A percentile compares a stretch with the other conserved stretches of the same genome.
Conservation (phyloP, 352 stramenopile genomes). For the Phytopythium oedochilum region DNA sequence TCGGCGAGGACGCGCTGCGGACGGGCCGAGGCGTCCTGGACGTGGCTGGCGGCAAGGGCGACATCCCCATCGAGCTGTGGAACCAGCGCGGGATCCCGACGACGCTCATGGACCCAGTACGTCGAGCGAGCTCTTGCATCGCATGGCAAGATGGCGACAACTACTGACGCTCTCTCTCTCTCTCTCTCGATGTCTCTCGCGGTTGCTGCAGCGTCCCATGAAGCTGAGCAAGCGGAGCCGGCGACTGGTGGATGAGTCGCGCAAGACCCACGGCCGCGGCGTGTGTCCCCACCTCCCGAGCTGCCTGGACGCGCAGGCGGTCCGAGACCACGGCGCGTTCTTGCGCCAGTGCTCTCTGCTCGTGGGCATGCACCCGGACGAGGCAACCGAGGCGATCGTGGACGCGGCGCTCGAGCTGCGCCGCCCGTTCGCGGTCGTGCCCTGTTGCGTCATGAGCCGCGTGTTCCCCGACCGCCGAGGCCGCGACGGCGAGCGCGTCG, state of each 20-base stretch:
- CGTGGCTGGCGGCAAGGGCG: slow-evolving; percentile 83
- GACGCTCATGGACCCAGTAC: slow-evolving; percentile 83
- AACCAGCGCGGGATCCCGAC: slow-evolving; percentile 71
- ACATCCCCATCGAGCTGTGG: slow-evolving; percentile 83
- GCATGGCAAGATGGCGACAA: neutral
- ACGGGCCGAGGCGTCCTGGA: slow-evolving; percentile 75
- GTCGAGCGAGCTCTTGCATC: neutral
- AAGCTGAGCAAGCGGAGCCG: slow-evolving; percentile 72
- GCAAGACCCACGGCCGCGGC: slow-evolving; percentile 18
- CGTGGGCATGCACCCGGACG: slow-evolving; percentile 94
- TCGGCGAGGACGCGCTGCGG: slow-evolving; percentile 39
- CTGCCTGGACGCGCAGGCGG: slow-evolving; percentile 50
- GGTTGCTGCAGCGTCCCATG: slow-evolving; percentile 48
- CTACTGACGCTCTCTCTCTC: neutral
- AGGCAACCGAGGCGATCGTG: slow-evolving; percentile 95
- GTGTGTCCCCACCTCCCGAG: slow-evolving; percentile 52
- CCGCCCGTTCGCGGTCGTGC: slow-evolving; percentile 95
- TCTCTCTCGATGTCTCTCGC: neutral
- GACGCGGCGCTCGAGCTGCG: slow-evolving; percentile 81
- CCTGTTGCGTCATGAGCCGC: slow-evolving; percentile 95
- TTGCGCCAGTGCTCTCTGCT: slow-evolving; percentile 84
- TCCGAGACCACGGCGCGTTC: slow-evolving; percentile 41
- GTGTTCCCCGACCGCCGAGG: slow-evolving; percentile 82
- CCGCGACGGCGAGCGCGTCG: slow-evolving; percentile 54
- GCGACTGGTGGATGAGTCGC: slow-evolving; percentile 50